A percentile compares a stretch with the other conserved stretches of the same genome.
Conservation (phyloP, 2,329 filamentous ascomycete genomes). For the Dichotomopilus funicola region DNA sequence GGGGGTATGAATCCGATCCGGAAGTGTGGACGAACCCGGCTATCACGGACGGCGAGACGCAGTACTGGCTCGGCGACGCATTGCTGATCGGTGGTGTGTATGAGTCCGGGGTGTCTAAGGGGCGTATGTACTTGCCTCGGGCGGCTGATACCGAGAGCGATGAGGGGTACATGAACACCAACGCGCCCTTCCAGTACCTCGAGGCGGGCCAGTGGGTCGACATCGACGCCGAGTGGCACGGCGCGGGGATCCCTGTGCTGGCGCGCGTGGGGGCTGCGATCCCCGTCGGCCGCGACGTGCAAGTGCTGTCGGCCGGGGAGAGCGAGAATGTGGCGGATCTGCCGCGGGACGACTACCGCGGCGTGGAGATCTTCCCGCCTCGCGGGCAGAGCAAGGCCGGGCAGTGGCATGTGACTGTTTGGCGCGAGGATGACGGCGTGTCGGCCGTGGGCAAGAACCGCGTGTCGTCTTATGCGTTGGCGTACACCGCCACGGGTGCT, state of each 20-base stretch:
- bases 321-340: constrained; percentile 2
- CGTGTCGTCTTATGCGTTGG: constrained; percentile 1
- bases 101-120: constrained; percentile 1
- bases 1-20: constrained; percentile 5
- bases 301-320: constrained; percentile 2
- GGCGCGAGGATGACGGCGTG: constrained; percentile 4
- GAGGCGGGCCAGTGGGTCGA: constrained; percentile 4
- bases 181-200: constrained; percentile 6
- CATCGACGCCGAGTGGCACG: constrained; percentile 8
- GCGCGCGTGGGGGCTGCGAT: neutral
- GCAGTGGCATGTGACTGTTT: constrained; percentile 1
- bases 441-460: neutral
- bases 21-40: constrained; percentile 1
- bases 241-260: neutral
- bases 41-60: constrained; percentile 5
- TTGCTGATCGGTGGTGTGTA: constrained; percentile 4
- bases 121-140: constrained; percentile 1
- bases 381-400: neutral
- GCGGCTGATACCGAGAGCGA: neutral
- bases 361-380: constrained; percentile 4
- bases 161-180: constrained; percentile 5
- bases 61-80: constrained; percentile 8
- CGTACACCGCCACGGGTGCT: constrained; percentile 1
- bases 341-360: constrained; percentile 5
- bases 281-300: neutral